A percentile compares a stretch with the other conserved stretches of the same genome.
These are phyloP conservation scores for Collariella sp. DNA, from an alignment of 495 filamentous ascomycete genomes.

Conservation along the genomic window DNA sequence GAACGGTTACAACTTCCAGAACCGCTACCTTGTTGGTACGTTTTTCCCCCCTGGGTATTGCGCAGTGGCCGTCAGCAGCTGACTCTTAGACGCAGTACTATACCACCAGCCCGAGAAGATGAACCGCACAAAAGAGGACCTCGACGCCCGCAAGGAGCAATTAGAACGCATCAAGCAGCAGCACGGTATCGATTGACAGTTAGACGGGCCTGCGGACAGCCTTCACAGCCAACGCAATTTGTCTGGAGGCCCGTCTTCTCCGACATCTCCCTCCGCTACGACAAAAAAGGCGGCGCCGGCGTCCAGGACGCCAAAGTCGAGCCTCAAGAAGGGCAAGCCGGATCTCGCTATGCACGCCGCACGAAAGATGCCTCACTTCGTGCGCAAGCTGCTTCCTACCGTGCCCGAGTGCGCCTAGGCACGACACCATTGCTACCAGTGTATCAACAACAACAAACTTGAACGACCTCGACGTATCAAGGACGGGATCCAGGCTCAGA, in stretches of 20 bases:
- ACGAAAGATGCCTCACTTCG: conserved; percentile 37
- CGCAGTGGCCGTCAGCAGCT: background rate
- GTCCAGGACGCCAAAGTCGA: conserved; percentile 20
- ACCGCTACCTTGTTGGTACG: conserved; percentile 97
- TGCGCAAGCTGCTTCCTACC: conserved; percentile 35
- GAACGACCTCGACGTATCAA: conserved; percentile 22
- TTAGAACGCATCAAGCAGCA: conserved; percentile 96
- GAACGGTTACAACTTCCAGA: conserved; percentile 99
- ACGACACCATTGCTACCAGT: conserved; percentile 18
- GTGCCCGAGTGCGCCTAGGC: conserved; percentile 31
- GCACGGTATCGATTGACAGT: conserved; percentile 94
- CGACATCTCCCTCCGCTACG: conserved; percentile 32
- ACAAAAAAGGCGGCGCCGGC: conserved; percentile 25
- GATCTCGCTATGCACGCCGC: conserved; percentile 26
- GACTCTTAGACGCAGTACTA: conserved; percentile 53
- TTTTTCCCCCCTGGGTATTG: conserved; percentile 7
- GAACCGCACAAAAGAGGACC: conserved; percentile 82
- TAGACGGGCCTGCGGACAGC: conserved; percentile 52
- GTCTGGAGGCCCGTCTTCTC: conserved; percentile 49
- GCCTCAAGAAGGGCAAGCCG: conserved; percentile 29
- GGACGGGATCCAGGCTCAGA: conserved; percentile 16
- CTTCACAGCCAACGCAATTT: conserved; percentile 33
- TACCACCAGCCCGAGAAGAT: conserved; percentile 99
- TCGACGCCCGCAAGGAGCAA: conserved; percentile 89
- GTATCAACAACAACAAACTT: conserved; percentile 8